Percentiles rank a stretch among this genome's conserved stretches.
These are phyloP conservation scores for Inonotus obliquus DNA, from an alignment of 1,284 basidiomycete species.

Conservation along the genomic window DNA sequence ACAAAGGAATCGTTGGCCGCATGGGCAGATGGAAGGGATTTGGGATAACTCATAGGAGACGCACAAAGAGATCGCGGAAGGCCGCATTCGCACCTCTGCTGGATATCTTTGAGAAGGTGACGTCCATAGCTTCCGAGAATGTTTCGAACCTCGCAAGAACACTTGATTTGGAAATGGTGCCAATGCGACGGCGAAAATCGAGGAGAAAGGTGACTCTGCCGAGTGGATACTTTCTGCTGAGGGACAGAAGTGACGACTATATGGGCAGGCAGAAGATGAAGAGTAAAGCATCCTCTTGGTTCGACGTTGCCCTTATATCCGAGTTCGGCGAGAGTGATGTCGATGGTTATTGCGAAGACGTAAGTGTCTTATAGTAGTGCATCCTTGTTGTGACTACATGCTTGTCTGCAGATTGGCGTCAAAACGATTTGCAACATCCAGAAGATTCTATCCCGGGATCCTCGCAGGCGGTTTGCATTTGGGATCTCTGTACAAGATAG, in stretches of 20 bases:
- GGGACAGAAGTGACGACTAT: no score
- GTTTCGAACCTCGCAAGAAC: not conserved
- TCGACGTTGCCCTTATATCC: not conserved
- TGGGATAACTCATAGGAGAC: not conserved
- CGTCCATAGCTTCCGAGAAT: not conserved
- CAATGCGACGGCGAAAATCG: not conserved
- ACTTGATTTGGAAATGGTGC: not conserved
- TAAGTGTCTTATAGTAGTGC: no score
- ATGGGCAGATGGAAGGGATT: not conserved
- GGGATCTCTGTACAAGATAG: not conserved
- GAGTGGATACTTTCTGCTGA: no score
- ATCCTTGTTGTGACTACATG: no score
- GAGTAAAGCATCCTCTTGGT: not conserved
- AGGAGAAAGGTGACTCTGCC: no score
- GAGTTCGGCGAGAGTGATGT: not conserved
- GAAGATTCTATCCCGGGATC: conserved; percentile 16
- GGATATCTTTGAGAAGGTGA: not conserved
- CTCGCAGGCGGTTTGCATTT: conserved; percentile 3
- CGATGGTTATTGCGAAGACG: no score
- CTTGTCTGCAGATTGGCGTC: no score
- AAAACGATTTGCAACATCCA: conserved; percentile 3
- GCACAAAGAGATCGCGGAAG: not conserved
- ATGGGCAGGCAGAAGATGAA: no score
- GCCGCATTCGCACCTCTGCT: no score
- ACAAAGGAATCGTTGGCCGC: not conserved